Evolutionary conservation across 2,329 filamentous ascomycete genomes (phyloP), one percentile per base, ranked within the genome.

Genomic region (Drechslerella dactyloides): DNA sequence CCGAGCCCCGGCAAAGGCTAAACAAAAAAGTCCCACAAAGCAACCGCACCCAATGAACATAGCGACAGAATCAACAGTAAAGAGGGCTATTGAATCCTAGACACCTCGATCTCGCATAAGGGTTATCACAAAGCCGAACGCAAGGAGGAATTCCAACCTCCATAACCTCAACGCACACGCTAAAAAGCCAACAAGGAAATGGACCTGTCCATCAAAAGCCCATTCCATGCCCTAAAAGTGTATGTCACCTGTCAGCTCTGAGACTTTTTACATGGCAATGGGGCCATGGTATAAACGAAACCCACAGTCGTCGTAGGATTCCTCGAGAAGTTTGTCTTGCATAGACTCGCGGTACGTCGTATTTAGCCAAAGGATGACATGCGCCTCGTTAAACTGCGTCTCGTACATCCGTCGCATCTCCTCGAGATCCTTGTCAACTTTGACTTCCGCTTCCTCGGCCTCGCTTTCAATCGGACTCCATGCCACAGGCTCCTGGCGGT

Each of bases 261-360:
- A 42, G 4, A 13, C 6, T 13, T 13, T 15, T 42, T 6, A 15
- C 11, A 42, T 42, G 3, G 5, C n/a, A 13, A 42, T 17, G 11
- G 13, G 5, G 11, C 4, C n/a, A 2, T 15, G 4, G n/a, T 42
- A 42, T 42, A 42, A 15, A 42, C 13, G 33, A 37, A 7, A 44
- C 44, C 11, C 44, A 48, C 44, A 48, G 11, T 53, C 50, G 10
- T 65, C 60, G 11, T 51, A 35, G 11, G 68, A 58, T 23, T 72
- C 68, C 15, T 72, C 60, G 21, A 55, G 50, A 54, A 72, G 57
- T 21, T 55, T 64, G 6, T 72, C 60, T 33, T 72, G 68, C n/a
- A 65, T 33, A 1, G 35, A 44, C 19, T 72, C 68, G 15, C 60
- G 33, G 19, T 72, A 65, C 6, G 50, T 2, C 7, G 60, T 72